Base-by-base conservation (phyloP, 164 flowering plant species). In the Berberis vulgaris region DNA sequence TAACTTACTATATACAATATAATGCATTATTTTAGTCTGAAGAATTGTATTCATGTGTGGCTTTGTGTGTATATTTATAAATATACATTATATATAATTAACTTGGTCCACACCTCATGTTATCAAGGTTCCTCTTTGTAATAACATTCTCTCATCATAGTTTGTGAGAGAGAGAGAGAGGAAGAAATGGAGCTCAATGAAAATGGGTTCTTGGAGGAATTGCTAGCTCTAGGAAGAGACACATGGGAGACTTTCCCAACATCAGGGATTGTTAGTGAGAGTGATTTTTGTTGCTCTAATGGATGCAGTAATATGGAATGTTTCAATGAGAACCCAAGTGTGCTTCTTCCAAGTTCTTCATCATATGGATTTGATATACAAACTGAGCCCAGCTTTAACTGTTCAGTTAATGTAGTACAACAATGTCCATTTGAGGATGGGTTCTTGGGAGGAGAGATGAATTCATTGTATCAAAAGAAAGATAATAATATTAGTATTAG, bases 151-250 rank as follows among this genome's bases (percentile, higher is more conserved):
- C 54, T 42, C 57, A 59, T 52, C 8, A 50, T 26, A 26, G 26
- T 4, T 26, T n/a, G 45, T 41, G 62, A 4, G 54, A 62, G 70
- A 57, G 60, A 13, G 59, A 64, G 53, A 61, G 61, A 26, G 43
- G 4, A 65, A 67, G 62, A 62, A 56, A 84, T 84, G 93, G 93
- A 87, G 79, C 66, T 80, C 13, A 64, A 72, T 62, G 83, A 81
- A 5, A 72, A 75, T 59, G 82, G 77, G 55, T 71, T 83, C 70
- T 70, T 84, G 45, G 96, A 86, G 74, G 88, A 86, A 57, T 64
- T 86, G 43, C 64, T 83, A 8, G 74, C 77, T 58, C 77, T 81
- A 64, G 83, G 74, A 70, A 79, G 75, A 68, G 87, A 84, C 1
- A 65, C 60, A 49, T 80, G 81, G 79, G 73, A 72, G 49, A 40